A percentile compares a stretch with the other conserved stretches of the same genome.
Conservation (phyloP, 768 basidiomycete species). For the Inosperma sp. region DNA sequence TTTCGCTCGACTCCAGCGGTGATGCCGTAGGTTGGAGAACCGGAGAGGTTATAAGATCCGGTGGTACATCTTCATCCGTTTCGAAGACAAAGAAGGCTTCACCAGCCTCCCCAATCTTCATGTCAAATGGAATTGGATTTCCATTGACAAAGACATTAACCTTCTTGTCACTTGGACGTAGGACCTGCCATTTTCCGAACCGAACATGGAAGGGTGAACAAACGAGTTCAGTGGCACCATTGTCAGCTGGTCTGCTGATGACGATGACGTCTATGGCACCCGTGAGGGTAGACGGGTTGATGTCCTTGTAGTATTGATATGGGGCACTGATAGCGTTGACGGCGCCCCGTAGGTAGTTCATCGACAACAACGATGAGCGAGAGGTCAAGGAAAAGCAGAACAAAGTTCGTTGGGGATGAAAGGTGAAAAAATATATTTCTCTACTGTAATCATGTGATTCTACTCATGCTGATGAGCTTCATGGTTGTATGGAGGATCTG, state of each 20-base stretch:
- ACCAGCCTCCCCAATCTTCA: constrained; percentile 99
- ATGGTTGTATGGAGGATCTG: constrained; percentile 66
- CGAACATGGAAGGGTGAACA: constrained; percentile 97
- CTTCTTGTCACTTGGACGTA: constrained; percentile 91
- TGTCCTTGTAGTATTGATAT: constrained; percentile 88
- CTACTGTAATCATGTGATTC: constrained; percentile 10
- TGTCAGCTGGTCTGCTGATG: constrained; percentile 63
- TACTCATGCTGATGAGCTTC: constrained; percentile 37
- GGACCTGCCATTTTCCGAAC: constrained; percentile 95
- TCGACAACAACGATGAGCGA: constrained; percentile 27
- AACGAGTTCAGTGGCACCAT: constrained; percentile 63
- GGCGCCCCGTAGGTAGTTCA: constrained; percentile 88
- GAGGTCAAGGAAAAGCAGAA: neutral
- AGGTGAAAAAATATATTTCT: constrained; percentile 4
- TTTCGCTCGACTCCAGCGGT: neutral
- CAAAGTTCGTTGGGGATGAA: neutral
- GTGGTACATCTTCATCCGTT: constrained; percentile 91
- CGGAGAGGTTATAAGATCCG: constrained; percentile 90
- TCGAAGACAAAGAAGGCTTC: constrained; percentile 99
- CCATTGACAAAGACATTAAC: constrained; percentile 90
- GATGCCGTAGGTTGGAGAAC: constrained; percentile 65
- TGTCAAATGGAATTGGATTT: constrained; percentile 79
- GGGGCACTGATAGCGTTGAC: constrained; percentile 82
- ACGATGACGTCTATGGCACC: constrained; percentile 99
- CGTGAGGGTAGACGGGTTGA: constrained; percentile 94